Conservation (phyloP, 176 grass and related monocot genomes). For the Paspalum vaginatum region DNA sequence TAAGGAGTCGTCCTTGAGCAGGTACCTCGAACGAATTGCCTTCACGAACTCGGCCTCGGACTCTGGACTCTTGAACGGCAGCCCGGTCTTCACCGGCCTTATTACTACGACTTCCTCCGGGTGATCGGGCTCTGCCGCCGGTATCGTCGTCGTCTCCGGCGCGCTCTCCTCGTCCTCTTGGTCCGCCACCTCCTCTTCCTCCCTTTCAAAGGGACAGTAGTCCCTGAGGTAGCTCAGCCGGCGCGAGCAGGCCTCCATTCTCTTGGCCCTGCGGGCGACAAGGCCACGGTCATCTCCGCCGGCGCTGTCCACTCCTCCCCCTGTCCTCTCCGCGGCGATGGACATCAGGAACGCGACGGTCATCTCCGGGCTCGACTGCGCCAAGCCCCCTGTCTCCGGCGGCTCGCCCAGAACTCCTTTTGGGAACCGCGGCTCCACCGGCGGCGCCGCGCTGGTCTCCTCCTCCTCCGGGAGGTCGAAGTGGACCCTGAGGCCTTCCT, state of each 20-base stretch:
- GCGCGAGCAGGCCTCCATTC: not conserved
- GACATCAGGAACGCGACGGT: conserved; percentile 12
- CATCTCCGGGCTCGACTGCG: not conserved
- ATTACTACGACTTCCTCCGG: not conserved
- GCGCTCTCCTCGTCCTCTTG: not conserved
- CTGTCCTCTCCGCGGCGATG: not conserved
- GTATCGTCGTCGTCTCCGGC: not conserved
- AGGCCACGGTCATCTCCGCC: not conserved
- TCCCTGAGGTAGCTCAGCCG: conserved; percentile 12
- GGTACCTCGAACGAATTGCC: not conserved
- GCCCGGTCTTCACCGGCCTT: not conserved
- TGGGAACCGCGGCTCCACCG: conserved; percentile 4
- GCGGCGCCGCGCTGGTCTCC: not conserved
- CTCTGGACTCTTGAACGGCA: not conserved
- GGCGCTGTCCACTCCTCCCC: not conserved
- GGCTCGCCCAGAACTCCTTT: not conserved
- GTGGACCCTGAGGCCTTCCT: not conserved
- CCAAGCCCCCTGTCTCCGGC: not conserved
- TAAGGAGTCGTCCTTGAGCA: conserved; percentile 3
- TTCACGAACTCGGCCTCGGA: conserved; percentile 16
- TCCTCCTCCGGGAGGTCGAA: not conserved
- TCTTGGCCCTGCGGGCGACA: not conserved
- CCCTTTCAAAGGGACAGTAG: conserved; percentile 18
- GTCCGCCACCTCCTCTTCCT: not conserved
- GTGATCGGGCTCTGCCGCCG: not conserved